A percentile compares a stretch with the other conserved stretches of the same genome.
These are phyloP conservation scores for Niebla homalea DNA, from an alignment of 495 filamentous ascomycete species.

Conservation along the genomic window DNA sequence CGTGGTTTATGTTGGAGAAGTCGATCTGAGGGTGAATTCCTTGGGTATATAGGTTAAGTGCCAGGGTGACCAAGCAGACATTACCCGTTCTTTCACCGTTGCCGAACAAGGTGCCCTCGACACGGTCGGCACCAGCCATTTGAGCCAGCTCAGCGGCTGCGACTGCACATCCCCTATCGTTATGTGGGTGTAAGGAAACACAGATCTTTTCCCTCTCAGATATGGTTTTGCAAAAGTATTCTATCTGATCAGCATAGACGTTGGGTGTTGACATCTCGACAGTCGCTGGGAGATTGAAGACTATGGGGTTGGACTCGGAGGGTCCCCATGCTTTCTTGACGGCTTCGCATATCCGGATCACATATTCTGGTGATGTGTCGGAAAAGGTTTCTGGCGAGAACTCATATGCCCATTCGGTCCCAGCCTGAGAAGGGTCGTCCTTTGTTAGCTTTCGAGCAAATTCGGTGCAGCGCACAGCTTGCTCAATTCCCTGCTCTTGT, in stretches of 20 bases:
- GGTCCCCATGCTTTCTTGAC: constrained; percentile 95
- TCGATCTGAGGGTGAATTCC: constrained; percentile 80
- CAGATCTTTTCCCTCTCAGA: constrained; percentile 68
- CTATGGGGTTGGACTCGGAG: constrained; percentile 66
- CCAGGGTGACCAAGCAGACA: constrained; percentile 89
- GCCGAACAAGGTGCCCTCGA: constrained; percentile 90
- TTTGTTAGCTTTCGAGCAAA: constrained; percentile 86
- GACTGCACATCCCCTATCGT: constrained; percentile 81
- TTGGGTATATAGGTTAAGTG: constrained; percentile 92
- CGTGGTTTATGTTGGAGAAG: constrained; percentile 77
- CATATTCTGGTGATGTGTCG: constrained; percentile 75
- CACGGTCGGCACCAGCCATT: constrained; percentile 93
- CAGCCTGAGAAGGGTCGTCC: constrained; percentile 65
- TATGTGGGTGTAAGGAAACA: constrained; percentile 81
- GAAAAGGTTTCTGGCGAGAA: constrained; percentile 97
- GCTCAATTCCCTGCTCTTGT: constrained; percentile 65
- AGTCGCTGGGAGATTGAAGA: constrained; percentile 95
- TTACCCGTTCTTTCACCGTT: constrained; percentile 96
- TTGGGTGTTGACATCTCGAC: constrained; percentile 96
- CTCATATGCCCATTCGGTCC: constrained; percentile 80
- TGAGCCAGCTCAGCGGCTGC: constrained; percentile 87
- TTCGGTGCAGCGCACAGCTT: constrained; percentile 78
- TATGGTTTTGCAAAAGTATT: constrained; percentile 82
- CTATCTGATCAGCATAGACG: constrained; percentile 91
- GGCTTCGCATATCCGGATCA: constrained; percentile 75